These are phyloP conservation scores for Nicotiana knightiana DNA, from an alignment of 257 asterid genomes.

Conservation along the genomic window DNA sequence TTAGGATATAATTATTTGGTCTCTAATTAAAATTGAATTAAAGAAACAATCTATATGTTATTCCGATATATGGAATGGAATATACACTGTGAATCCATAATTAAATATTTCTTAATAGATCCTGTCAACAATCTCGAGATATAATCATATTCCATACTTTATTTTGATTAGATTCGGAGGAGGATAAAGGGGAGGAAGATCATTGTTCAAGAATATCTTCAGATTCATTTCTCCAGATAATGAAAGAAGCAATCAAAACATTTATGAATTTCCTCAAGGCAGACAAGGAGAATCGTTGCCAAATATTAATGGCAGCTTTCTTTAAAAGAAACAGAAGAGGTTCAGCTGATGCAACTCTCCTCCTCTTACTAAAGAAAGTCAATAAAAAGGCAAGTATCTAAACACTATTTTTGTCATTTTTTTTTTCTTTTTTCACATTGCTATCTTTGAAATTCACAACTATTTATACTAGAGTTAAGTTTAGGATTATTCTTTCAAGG, in stretches of 20 bases:
- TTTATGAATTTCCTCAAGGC: constrained; percentile 80
- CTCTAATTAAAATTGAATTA: not conserved
- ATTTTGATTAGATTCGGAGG: constrained; percentile 42
- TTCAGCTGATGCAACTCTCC: constrained; percentile 56
- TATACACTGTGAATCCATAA: not conserved
- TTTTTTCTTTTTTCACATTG: not conserved
- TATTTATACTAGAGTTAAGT: not conserved
- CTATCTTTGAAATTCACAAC: not conserved
- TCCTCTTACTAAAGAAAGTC: constrained; percentile 47
- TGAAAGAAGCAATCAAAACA: constrained; percentile 78
- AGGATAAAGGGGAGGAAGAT: constrained; percentile 48
- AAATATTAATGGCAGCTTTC: constrained; percentile 44
- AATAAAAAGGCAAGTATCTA: constrained; percentile 53
- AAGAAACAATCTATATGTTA: not conserved
- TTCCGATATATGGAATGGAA: not conserved
- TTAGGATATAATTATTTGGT: not conserved
- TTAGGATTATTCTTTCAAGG: too few relatives aligned
- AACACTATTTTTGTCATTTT: not conserved
- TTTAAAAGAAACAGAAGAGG: constrained; percentile 49
- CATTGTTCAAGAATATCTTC: constrained; percentile 67
- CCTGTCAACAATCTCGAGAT: not conserved
- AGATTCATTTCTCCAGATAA: constrained; percentile 49
- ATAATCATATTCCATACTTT: not conserved
- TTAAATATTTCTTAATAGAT: not conserved
- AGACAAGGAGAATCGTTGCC: constrained; percentile 62